Evolutionary conservation across 2,329 filamentous ascomycete genomes (phyloP).

Genomic region (Taxawa tesnikishii): DNA sequence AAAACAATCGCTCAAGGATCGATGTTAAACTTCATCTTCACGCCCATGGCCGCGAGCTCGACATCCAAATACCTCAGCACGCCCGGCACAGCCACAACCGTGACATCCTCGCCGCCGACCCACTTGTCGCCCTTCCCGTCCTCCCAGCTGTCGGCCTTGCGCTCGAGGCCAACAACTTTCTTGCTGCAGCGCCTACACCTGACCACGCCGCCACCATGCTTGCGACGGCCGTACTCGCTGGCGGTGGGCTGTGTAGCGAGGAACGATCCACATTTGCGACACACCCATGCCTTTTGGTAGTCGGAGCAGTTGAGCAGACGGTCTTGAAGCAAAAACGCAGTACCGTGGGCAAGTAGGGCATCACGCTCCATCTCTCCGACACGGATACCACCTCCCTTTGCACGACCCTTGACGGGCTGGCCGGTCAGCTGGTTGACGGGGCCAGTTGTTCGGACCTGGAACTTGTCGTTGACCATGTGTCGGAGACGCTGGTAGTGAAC

Average conservation of each 20-base stretch:
- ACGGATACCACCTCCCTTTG: conserved; percentile 94
- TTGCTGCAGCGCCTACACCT: conserved; percentile 23
- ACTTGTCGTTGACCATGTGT: conserved; percentile 99
- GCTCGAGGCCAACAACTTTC: conserved; percentile 15
- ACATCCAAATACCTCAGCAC: conserved; percentile 90
- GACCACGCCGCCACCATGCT: conserved; percentile 15
- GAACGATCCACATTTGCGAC: conserved; percentile 80
- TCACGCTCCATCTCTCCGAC: conserved; percentile 99
- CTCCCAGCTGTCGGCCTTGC: conserved; percentile 61
- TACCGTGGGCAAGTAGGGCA: conserved; percentile 85
- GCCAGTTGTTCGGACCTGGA: conserved; percentile 91
- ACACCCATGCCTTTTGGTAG: conserved; percentile 81
- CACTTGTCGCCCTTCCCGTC: conserved; percentile 76
- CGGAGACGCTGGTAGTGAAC: conserved; percentile 97
- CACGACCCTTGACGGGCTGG: conserved; percentile 93
- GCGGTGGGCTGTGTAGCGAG: conserved; percentile 74
- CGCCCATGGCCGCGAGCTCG: conserved; percentile 90
- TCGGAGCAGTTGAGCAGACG: conserved; percentile 95
- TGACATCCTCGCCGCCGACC: conserved; percentile 82
- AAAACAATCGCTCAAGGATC: conserved; percentile 27
- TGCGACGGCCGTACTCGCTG: conserved; percentile 21
- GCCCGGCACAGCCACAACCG: conserved; percentile 81
- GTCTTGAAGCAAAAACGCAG: conserved; percentile 88
- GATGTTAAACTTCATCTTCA: conserved; percentile 87
- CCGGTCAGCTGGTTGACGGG: conserved; percentile 83